Conservation (phyloP, 75 land plant species). For the Cunninghamia lanceolata region DNA sequence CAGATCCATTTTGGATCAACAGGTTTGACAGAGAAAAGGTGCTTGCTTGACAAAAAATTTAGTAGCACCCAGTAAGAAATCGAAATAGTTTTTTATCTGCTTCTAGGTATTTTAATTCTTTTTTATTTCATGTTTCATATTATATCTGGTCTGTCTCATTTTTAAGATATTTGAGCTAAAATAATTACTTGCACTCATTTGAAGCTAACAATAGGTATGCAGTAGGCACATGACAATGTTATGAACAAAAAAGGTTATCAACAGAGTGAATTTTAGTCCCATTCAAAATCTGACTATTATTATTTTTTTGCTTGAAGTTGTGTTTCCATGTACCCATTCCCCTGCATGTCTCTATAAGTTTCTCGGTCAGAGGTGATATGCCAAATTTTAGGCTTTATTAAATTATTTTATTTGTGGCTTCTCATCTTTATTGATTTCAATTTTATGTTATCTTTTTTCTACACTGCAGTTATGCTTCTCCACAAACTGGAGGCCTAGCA, state of each 20-base stretch:
- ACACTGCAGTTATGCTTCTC: slow-evolving; percentile 58
- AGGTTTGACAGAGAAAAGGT: neutral
- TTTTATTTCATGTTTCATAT: neutral
- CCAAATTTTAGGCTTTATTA: neutral
- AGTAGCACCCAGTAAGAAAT: neutral
- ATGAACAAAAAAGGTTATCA: neutral
- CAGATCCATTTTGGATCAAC: neutral
- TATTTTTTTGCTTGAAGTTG: neutral
- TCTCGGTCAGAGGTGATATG: neutral
- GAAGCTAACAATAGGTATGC: neutral
- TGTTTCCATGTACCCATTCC: neutral
- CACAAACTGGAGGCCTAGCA: slow-evolving; percentile 46
- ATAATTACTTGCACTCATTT: neutral
- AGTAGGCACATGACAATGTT: neutral
- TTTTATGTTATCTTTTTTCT: neutral
- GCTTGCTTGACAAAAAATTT: neutral
- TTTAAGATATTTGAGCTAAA: neutral
- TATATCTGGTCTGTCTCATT: neutral
- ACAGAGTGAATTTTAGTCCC: neutral
- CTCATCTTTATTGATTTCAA: neutral
- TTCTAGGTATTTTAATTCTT: neutral
- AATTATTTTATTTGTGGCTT: neutral
- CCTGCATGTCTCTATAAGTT: neutral
- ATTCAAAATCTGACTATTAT: neutral
- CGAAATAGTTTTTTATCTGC: neutral